Conservation (phyloP, 805 yeast genomes). For the Starmera dryadoides region DNA sequence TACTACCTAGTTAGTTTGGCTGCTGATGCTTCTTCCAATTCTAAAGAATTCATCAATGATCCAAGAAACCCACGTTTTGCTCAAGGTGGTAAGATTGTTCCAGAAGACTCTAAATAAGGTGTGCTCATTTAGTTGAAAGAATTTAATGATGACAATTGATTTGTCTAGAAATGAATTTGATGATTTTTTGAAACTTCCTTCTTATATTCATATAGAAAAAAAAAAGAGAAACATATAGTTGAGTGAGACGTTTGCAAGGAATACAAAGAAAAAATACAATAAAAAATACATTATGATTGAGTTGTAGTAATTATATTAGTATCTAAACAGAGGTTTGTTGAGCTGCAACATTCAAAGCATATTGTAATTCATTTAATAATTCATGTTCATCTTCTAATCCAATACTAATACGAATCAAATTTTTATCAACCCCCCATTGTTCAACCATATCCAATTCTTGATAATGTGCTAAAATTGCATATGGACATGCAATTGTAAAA, state of each 20-base stretch:
- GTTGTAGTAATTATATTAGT: too few species aligned
- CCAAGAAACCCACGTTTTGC: conserved; percentile 94
- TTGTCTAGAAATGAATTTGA: too few species aligned
- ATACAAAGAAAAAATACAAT: too few species aligned
- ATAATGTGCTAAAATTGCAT: conserved; percentile 80
- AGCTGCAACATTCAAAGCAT: conserved; percentile 32
- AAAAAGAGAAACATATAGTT: too few species aligned
- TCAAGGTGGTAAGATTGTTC: conserved; percentile 41
- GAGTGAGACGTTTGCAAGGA: too few species aligned
- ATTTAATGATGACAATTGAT: too few species aligned
- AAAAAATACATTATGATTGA: too few species aligned
- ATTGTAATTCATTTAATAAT: conserved; percentile 40
- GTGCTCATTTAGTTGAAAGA: too few species aligned
- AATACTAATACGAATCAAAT: conserved; percentile 72
- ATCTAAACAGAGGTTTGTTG: background rate
- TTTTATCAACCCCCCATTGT: conserved; percentile 75
- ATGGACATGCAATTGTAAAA: conserved; percentile 85
- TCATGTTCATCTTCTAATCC: conserved; percentile 73
- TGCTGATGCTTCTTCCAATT: conserved; percentile 59
- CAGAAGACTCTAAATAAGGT: conserved; percentile 20
- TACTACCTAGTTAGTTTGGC: conserved; percentile 67
- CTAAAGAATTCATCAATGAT: conserved; percentile 82
- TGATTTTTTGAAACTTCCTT: too few species aligned
- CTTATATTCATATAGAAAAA: too few species aligned
- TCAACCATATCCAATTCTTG: conserved; percentile 73